These are phyloP conservation scores for Hortiboletus campestris DNA, from an alignment of 768 basidiomycete genomes.

Conservation along the genomic window DNA sequence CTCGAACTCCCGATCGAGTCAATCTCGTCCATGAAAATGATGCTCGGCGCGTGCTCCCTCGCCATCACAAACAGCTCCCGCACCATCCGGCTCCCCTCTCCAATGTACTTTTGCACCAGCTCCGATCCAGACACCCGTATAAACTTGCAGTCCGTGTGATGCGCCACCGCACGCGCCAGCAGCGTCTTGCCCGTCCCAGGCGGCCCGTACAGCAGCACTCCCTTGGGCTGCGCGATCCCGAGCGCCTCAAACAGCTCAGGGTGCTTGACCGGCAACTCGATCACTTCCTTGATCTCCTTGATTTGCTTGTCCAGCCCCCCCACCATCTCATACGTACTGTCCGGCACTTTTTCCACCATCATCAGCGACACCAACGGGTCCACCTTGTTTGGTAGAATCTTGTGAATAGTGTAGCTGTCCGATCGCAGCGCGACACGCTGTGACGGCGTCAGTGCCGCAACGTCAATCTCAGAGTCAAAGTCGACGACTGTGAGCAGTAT, in stretches of 20 bases:
- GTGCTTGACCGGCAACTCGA: constrained; percentile 96
- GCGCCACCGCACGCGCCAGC: constrained; percentile 91
- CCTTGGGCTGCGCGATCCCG: constrained; percentile 96
- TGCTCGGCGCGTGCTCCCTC: constrained; percentile 92
- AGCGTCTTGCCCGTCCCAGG: constrained; percentile 97
- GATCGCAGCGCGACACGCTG: constrained; percentile 94
- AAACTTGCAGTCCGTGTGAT: constrained; percentile 97
- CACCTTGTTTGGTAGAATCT: constrained; percentile 95
- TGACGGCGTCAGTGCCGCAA: constrained; percentile 74
- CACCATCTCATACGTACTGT: constrained; percentile 99
- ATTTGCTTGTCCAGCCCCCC: constrained; percentile 97
- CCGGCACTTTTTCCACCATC: constrained; percentile 99
- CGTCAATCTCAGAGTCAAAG: constrained; percentile 82
- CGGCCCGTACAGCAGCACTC: constrained; percentile 92
- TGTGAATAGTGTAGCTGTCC: constrained; percentile 95
- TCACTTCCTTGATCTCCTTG: constrained; percentile 99
- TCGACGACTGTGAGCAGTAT: constrained; percentile 70
- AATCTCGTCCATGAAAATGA: constrained; percentile 99
- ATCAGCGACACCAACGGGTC: constrained; percentile 97
- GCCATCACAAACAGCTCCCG: constrained; percentile 99
- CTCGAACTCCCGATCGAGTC: constrained; percentile 94
- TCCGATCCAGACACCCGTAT: constrained; percentile 94
- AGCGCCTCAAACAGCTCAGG: constrained; percentile 95
- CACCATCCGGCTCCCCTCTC: constrained; percentile 95
- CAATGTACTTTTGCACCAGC: constrained; percentile 97